Conservation (phyloP, 345 rosid species). For the Linum trigynum region DNA sequence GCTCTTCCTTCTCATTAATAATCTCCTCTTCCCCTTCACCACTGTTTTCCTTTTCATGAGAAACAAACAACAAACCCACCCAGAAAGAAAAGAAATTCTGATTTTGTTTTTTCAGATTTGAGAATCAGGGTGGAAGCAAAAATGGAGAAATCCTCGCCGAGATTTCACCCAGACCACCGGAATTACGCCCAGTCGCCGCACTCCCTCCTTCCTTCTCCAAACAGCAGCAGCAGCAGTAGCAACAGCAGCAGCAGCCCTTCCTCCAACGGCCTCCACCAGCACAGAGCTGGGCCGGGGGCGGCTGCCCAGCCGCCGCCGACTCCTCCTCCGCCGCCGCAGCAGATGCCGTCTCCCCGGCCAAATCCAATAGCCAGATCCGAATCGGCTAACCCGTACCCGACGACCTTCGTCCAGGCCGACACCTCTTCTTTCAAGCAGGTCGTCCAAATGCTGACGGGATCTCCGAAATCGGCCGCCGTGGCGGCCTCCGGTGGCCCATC, state of each 20-base stretch:
- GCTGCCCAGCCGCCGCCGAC: conserved; percentile 16
- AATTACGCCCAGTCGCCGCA: conserved; percentile 10
- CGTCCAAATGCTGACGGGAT: conserved; percentile 96
- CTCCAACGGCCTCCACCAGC: conserved; percentile 22
- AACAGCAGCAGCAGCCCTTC: conserved; percentile 23
- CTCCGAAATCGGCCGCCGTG: conserved; percentile 27
- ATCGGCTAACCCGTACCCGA: conserved; percentile 72
- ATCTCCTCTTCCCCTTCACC: neutral
- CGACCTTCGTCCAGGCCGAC: conserved; percentile 95
- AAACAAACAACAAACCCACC: too few species aligned
- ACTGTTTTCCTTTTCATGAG: neutral
- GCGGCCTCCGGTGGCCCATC: conserved; percentile 13
- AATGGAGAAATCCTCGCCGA: conserved; percentile 29
- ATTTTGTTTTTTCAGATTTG: neutral
- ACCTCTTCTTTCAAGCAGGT: conserved; percentile 91
- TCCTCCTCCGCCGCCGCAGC: conserved; percentile 3
- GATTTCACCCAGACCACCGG: conserved; percentile 21
- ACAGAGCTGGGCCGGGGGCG: conserved; percentile 17
- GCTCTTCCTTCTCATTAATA: neutral
- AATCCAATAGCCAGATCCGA: conserved; percentile 61
- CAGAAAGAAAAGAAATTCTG: too few species aligned
- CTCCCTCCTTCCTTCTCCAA: conserved; percentile 42
- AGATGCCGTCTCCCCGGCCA: conserved; percentile 32
- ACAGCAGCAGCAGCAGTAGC: conserved; percentile 30
- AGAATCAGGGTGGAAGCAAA: neutral